Conservation (phyloP, 306 rosid species). For the Lotus japonicus region DNA sequence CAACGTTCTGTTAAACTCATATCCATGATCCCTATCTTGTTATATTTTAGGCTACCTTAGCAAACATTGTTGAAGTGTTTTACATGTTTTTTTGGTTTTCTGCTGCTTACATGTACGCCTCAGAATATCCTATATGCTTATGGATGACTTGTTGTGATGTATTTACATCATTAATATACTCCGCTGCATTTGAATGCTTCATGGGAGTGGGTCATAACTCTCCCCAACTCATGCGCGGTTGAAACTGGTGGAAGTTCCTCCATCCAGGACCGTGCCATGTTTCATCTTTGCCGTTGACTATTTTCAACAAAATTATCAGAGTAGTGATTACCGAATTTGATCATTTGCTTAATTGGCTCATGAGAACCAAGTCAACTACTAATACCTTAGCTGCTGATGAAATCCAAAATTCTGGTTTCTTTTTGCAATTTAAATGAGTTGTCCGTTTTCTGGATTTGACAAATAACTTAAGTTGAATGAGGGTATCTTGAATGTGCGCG, state of each 20-base stretch:
- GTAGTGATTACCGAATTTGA: too few relatives aligned
- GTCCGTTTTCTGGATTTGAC: too few relatives aligned
- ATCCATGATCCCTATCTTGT: slow-evolving; percentile 28
- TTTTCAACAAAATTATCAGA: too few relatives aligned
- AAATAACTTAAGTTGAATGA: too few relatives aligned
- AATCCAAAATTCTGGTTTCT: too few relatives aligned
- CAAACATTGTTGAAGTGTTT: slow-evolving; percentile 24
- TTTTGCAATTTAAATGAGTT: too few relatives aligned
- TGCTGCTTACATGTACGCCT: slow-evolving; percentile 13
- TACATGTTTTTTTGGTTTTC: slow-evolving; percentile 6
- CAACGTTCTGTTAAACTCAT: slow-evolving; percentile 17
- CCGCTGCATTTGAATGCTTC: slow-evolving; percentile 3
- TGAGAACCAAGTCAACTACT: too few relatives aligned
- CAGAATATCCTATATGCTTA: slow-evolving; percentile 14
- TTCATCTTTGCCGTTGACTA: background rate
- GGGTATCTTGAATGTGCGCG: too few relatives aligned
- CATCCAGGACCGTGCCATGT: background rate
- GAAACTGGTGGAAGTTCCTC: background rate
- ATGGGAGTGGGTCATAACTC: background rate
- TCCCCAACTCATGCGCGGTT: background rate
- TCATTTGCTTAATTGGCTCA: too few relatives aligned
- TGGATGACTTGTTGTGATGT: slow-evolving; percentile 26
- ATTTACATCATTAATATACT: slow-evolving; percentile 2
- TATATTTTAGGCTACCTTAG: slow-evolving; percentile 11
- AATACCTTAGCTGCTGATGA: too few relatives aligned